Evolutionary conservation across 1,284 basidiomycete species (phyloP), one percentile per base, ranked within the genome.

Genomic region (Moniliophthora roreri): DNA sequence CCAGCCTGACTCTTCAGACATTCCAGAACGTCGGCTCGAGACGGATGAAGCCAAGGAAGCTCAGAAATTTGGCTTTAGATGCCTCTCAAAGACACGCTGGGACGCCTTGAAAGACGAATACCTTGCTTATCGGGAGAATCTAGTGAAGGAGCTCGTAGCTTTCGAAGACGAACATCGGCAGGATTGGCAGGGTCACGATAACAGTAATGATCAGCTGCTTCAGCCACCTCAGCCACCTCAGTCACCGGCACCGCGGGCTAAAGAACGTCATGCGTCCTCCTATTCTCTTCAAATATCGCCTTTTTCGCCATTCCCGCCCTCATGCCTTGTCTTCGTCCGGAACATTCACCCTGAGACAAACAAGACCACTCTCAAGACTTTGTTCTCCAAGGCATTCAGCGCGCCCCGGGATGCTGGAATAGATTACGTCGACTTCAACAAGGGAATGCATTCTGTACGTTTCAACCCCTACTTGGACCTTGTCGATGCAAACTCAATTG

Each of bases 361-460:
- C 65, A 90, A 89, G 66, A 90, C 88, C 1, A 84, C 85, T 0
- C 70, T 92, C n/a, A 82, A 81, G 40, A 66, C 72, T 2, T 65
- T 89, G 2, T 84, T 90, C 58, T 62, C 70, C 3, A 61, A 66
- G n/a, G 73, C 77, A 0, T 75, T 81, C 39, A 50, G 50, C 28
- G 16, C 24, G 4, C 28, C 28, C n/a, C 20, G n/a, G 16, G 28
- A 39, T 32, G 13, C 32, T 5, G 38, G 16, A 0, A 66, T 91
- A 24, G 85, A 91, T 62, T 92, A 91, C 55, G 78, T 91, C 21
- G 89, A 92, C 65, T 91, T 81, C 64, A 81, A 67, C 59, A 91
- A 90, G 64, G 85, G 87, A n/a, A 82, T 85, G 73, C 81, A 89
- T 56, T 78, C 78, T 13, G 89, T 89, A 62, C 47, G 80, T 71